Evolutionary conservation across 345 rosid genomes (phyloP), one percentile per base, ranked within the genome.

Genomic region (Luvunga scandens): DNA sequence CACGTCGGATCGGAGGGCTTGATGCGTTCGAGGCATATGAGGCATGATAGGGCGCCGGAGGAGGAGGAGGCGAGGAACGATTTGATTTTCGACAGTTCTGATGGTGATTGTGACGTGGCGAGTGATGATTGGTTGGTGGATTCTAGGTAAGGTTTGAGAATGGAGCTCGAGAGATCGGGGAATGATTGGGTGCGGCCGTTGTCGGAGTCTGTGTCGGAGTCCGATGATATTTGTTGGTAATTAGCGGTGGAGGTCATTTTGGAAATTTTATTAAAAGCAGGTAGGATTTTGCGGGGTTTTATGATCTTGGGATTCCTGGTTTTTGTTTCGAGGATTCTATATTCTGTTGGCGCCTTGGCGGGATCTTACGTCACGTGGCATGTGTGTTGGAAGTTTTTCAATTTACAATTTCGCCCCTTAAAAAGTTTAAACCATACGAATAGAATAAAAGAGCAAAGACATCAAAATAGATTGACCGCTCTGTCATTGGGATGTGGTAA

Each of bases 1-100:
- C 97, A 96, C 24, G 97, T 89, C 4, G 97, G 97, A 73, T 96
- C 95, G 45, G 97, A 86, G 68, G 85, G 89, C 38, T 85, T 84
- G 84, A 91, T 92, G 18, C 98, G 93, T 55, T 92, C 96, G 83
- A 96, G 97, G 80, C 97, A 95, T 22, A 94, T 93, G 62, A 96
- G 91, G 83, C 97, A 92, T 0, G 98, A 94, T 7, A 90, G 84
- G 22, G 91, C 95, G 53, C 99, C 97, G 69, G 99, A 92, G 72
- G 97, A 89, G 66, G 99, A 93, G 0, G 99, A 91, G 56, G 83
- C 82, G 72, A 95, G 90, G 84, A 93, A 91, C 0, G 99, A 92
- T 79, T 92, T 91, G 94, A 92, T 91, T 84, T 95, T 95, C 50
- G 90, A 81, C 80, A 95, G 97, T 80, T 89, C 96, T 55, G 69